Conservation (phyloP, 441 rosid species). For the Kokia cookei region DNA sequence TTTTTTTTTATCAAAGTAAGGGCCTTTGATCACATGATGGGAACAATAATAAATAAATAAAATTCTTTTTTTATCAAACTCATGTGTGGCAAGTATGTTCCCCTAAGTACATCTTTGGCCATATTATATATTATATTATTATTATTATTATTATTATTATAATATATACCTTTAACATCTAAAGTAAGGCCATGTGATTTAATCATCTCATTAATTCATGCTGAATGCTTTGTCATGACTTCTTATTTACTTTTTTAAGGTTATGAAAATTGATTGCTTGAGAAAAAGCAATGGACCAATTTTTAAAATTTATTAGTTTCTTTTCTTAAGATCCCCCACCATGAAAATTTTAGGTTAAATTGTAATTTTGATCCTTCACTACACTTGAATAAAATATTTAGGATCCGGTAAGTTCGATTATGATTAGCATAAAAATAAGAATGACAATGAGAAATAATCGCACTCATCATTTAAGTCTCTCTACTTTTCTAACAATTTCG, state of each 20-base stretch:
- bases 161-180: not conserved
- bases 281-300: constrained; percentile 14
- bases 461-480: no score
- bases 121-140: not conserved
- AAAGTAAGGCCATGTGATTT: constrained; percentile 4
- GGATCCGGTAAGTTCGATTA: rapidly evolving
- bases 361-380: not conserved
- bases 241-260: not conserved
- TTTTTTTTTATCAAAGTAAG: not conserved
- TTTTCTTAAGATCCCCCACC: constrained; percentile 18
- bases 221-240: constrained; percentile 20
- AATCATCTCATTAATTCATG: constrained; percentile 16
- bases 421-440: no score
- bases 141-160: no score
- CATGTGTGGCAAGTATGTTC: not conserved
- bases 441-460: no score
- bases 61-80: not conserved
- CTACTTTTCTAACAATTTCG: no score
- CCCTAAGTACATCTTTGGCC: not conserved
- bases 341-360: not conserved
- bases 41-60: not conserved
- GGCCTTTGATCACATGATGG: not conserved
- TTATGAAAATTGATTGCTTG: no score
- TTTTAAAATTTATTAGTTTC: constrained; percentile 9
- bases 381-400: not conserved